Evolutionary conservation across 164 flowering plant genomes (phyloP).

Genomic region (Echeveria elegans): DNA sequence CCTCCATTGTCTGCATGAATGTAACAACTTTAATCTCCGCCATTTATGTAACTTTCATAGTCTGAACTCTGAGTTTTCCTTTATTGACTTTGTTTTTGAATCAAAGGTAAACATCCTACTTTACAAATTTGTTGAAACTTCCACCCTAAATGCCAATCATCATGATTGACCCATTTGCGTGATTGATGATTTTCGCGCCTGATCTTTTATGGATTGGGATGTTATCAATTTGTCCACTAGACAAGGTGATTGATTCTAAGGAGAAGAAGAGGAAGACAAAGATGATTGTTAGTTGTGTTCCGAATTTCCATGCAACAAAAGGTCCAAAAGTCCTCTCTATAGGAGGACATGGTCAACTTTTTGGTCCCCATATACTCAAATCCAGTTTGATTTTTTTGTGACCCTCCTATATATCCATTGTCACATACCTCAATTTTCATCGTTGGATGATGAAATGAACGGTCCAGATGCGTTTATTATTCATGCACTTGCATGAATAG

Average conservation of each 20-base stretch:
- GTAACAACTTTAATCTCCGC: background rate
- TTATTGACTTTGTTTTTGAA: background rate
- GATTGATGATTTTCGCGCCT: background rate
- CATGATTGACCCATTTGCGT: background rate
- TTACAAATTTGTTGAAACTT: background rate
- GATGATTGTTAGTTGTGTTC: slow-evolving; percentile 1
- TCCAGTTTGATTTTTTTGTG: too few relatives aligned
- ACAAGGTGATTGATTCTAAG: background rate
- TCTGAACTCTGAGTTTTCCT: background rate
- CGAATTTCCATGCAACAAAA: background rate
- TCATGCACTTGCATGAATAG: too few relatives aligned
- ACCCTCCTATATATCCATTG: too few relatives aligned
- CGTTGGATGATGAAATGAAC: too few relatives aligned
- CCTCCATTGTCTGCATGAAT: background rate
- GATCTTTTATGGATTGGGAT: background rate
- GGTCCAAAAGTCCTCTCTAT: background rate
- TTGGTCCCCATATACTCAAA: too few relatives aligned
- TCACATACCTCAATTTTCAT: too few relatives aligned
- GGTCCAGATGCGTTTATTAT: too few relatives aligned
- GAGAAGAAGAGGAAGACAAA: background rate
- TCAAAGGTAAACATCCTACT: background rate
- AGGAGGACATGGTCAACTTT: background rate
- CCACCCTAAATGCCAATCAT: background rate
- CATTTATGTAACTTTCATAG: background rate
- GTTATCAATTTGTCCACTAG: slow-evolving; percentile 7